Percentiles rank a stretch among this genome's conserved stretches.
These are phyloP conservation scores for Uronychia setigera DNA, from an alignment of 73 alveolate genomes.

Conservation along the genomic window DNA sequence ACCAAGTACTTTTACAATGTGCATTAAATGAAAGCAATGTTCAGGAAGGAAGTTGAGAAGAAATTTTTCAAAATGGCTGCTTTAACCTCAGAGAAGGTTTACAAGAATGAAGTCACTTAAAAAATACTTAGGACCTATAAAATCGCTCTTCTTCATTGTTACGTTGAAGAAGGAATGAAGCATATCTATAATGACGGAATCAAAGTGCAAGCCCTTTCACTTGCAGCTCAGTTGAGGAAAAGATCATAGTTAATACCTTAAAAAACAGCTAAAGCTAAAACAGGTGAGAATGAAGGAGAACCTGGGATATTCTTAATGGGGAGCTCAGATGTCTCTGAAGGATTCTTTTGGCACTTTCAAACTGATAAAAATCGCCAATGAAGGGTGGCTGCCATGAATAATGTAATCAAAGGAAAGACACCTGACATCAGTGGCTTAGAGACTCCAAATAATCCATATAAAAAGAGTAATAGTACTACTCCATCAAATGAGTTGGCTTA, in stretches of 20 bases:
- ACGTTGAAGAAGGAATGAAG: conserved; percentile 29
- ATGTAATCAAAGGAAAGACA: background rate
- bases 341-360: background rate
- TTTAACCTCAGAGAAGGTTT: background rate
- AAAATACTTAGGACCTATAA: conserved; percentile 34
- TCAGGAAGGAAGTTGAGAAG: background rate
- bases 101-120: conserved; percentile 14
- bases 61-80: too few relatives aligned
- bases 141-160: conserved; percentile 20
- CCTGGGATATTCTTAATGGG: background rate
- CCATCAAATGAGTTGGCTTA: too few relatives aligned
- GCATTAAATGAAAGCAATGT: background rate
- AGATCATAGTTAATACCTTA: conserved; percentile 28
- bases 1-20: background rate
- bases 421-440: too few relatives aligned
- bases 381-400: background rate
- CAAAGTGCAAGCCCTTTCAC: conserved; percentile 8
- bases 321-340: background rate
- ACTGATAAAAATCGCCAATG: background rate
- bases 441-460: too few relatives aligned
- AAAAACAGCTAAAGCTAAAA: too few relatives aligned
- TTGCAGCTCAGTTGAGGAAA: conserved; percentile 19
- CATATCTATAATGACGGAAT: conserved; percentile 38
- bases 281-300: too few relatives aligned
- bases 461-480: too few relatives aligned